Conservation (phyloP, 768 basidiomycete genomes). For the Termitomyces sp. region DNA sequence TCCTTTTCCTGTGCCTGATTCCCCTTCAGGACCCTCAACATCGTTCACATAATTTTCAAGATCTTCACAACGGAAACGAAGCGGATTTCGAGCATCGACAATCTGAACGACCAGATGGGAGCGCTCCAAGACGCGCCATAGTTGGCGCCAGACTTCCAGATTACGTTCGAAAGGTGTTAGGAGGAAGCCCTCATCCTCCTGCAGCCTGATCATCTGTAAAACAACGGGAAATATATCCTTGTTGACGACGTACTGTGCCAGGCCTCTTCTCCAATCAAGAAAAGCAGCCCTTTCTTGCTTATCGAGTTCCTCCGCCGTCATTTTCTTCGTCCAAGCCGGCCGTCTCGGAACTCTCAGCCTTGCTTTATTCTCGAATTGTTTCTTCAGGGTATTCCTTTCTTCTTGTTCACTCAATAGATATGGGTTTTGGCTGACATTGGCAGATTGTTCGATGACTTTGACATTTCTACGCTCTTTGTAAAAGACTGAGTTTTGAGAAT, state of each 20-base stretch:
- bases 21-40: conserved; percentile 78
- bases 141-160: conserved; percentile 96
- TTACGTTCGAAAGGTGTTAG: conserved; percentile 97
- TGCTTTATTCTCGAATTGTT: conserved; percentile 68
- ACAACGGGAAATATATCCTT: background rate
- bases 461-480: conserved; percentile 69
- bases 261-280: conserved; percentile 85
- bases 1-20: conserved; percentile 69
- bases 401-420: conserved; percentile 81
- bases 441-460: conserved; percentile 64
- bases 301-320: conserved; percentile 76
- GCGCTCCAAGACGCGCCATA: conserved; percentile 95
- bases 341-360: conserved; percentile 84
- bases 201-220: conserved; percentile 47
- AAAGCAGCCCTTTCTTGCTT: conserved; percentile 87
- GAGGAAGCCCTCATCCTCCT: conserved; percentile 83
- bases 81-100: conserved; percentile 92
- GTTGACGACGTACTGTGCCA: conserved; percentile 73
- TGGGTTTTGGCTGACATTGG: conserved; percentile 64
- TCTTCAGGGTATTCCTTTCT: conserved; percentile 66
- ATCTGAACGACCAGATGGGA: conserved; percentile 95
- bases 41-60: conserved; percentile 82
- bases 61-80: conserved; percentile 90
- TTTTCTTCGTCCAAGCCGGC: conserved; percentile 82
- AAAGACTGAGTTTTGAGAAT: conserved; percentile 1